Conservation (phyloP, 2,329 filamentous ascomycete genomes). For the Fusarium sp. region DNA sequence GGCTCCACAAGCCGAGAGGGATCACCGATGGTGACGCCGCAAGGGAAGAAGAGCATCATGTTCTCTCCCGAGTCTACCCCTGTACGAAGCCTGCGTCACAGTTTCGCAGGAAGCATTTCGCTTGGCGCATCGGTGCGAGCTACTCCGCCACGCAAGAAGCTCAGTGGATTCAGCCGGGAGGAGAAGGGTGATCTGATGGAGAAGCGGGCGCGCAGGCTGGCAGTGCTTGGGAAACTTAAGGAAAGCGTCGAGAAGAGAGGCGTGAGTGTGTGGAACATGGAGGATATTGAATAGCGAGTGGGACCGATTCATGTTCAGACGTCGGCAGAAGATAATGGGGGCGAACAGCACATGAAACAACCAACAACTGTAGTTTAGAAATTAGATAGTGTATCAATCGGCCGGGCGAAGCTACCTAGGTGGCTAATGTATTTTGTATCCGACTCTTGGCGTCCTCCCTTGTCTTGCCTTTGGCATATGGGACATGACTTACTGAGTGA, state of each 20-base stretch:
- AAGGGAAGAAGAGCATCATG: conserved; percentile 56
- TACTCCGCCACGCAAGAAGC: conserved; percentile 72
- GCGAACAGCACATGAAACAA: conserved; percentile 36
- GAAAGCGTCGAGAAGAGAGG: conserved; percentile 65
- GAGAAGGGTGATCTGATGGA: conserved; percentile 72
- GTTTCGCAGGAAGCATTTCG: conserved; percentile 57
- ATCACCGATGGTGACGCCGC: conserved; percentile 60
- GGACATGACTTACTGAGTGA: too few species aligned
- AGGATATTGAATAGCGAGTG: conserved; percentile 61
- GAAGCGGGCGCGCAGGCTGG: conserved; percentile 68
- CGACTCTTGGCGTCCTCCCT: neutral
- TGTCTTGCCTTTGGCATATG: neutral
- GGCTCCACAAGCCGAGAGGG: conserved; percentile 61
- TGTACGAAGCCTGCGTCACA: conserved; percentile 60
- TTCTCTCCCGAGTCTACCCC: conserved; percentile 62
- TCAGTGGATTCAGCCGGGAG: conserved; percentile 72
- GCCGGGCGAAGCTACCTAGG: conserved; percentile 14
- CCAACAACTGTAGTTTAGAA: conserved; percentile 48
- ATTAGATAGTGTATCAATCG: conserved; percentile 50
- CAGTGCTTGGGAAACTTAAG: conserved; percentile 68
- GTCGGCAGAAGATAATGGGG: conserved; percentile 9
- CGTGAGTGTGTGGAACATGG: conserved; percentile 66
- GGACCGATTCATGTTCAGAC: conserved; percentile 12
- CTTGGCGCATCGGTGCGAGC: conserved; percentile 58
- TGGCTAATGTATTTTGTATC: conserved; percentile 30